phyloP scores from a whole-genome alignment of 1,284 basidiomycete genomes.

The Macrocystidia cucumis region DNA sequence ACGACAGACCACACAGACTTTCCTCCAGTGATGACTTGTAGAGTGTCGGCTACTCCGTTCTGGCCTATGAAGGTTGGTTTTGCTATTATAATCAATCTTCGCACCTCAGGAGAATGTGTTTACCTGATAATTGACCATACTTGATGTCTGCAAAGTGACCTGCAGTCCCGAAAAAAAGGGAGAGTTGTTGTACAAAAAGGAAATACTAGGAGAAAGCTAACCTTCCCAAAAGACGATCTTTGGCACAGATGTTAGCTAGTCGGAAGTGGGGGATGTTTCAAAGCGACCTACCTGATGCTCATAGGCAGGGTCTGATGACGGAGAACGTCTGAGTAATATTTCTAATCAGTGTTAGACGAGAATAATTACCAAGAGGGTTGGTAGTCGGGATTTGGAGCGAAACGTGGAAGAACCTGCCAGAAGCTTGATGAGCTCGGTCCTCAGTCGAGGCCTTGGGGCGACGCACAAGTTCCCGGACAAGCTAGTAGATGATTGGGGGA shows the following conservation, averaged over 20 bases:
- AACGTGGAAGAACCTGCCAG: conserved; percentile 1
- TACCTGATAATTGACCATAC: conserved; percentile 6
- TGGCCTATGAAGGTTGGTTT: conserved; percentile 1
- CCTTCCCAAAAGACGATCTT: conserved; percentile 7
- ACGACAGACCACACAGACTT: conserved; percentile 4
- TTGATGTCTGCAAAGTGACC: conserved; percentile 7
- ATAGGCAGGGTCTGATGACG: neutral
- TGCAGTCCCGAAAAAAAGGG: conserved; percentile 1
- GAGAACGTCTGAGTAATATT: too few relatives aligned
- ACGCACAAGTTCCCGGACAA: conserved; percentile 7
- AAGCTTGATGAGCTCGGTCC: neutral
- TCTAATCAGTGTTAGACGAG: neutral
- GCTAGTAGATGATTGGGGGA: conserved; percentile 5
- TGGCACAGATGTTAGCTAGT: neutral
- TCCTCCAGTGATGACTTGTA: conserved; percentile 7
- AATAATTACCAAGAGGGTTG: conserved; percentile 2
- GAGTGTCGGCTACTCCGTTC: conserved; percentile 4
- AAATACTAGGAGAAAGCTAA: neutral
- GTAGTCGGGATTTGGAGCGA: conserved; percentile 6
- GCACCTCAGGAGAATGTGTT: neutral
- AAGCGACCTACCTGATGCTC: neutral
- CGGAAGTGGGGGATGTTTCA: neutral
- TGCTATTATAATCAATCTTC: neutral
- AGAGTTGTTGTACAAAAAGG: too few relatives aligned
- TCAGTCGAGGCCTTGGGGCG: neutral